These are phyloP conservation scores for Thermothelomyces thermophilus DNA, from an alignment of 2,329 filamentous ascomycete species.

Conservation along the genomic window DNA sequence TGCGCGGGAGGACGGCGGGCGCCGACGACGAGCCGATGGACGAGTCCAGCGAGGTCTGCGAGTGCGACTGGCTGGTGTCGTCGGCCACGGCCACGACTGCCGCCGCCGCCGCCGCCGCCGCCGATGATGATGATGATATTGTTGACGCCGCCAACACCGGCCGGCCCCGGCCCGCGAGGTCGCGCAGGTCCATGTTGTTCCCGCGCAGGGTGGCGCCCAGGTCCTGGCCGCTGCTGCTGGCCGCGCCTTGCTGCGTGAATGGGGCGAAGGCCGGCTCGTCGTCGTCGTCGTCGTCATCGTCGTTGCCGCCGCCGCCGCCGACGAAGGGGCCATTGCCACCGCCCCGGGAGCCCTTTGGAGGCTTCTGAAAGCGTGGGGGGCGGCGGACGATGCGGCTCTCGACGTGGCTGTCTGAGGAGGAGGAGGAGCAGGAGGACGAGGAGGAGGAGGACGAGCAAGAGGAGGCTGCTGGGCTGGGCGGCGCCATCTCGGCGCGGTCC, in stretches of 20 bases:
- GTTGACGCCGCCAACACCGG: neutral
- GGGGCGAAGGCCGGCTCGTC: constrained; percentile 49
- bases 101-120: too few species aligned
- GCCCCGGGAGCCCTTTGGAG: constrained; percentile 4
- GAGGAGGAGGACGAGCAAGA: constrained; percentile 31
- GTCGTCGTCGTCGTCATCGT: constrained; percentile 48
- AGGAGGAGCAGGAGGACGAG: constrained; percentile 30
- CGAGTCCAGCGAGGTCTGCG: constrained; percentile 58
- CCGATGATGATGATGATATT: too few species aligned
- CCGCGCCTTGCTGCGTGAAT: constrained; percentile 26
- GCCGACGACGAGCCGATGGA: constrained; percentile 51
- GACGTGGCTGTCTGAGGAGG: constrained; percentile 40
- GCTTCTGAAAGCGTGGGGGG: constrained; percentile 44
- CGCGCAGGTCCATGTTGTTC: constrained; percentile 29
- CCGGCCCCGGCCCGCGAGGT: neutral
- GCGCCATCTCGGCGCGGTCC: constrained; percentile 32
- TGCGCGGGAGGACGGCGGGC: constrained; percentile 34
- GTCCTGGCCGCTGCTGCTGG: constrained; percentile 32
- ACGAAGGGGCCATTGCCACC: constrained; percentile 27
- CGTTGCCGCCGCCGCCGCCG: constrained; percentile 40
- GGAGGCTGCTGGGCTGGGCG: constrained; percentile 39
- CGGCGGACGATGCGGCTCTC: constrained; percentile 56
- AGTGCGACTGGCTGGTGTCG: constrained; percentile 32
- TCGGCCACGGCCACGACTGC: neutral
- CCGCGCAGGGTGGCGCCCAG: constrained; percentile 48